Evolutionary conservation across 108 stramenopile genomes (phyloP).

Genomic region (Nitzschia palea): DNA sequence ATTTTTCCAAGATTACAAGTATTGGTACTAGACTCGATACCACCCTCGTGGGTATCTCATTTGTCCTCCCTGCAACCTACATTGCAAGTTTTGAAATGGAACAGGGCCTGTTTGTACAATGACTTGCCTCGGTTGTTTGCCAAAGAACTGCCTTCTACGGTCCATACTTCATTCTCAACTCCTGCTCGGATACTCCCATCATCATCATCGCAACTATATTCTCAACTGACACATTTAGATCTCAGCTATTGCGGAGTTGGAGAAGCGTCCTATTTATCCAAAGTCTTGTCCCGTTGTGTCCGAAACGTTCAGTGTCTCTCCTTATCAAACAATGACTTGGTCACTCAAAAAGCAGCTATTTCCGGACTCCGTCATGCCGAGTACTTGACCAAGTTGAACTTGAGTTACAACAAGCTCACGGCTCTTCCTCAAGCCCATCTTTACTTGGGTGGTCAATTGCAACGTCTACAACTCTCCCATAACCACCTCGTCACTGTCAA

Average conservation of each 20-base stretch:
- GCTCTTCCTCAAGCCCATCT: conserved; percentile 37
- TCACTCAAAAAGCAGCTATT: conserved; percentile 47
- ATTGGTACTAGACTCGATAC: conserved; percentile 67
- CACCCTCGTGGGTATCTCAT: conserved; percentile 61
- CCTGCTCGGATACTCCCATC: not conserved
- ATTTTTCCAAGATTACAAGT: conserved; percentile 67
- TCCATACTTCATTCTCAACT: not conserved
- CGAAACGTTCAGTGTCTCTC: conserved; percentile 57
- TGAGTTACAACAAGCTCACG: conserved; percentile 64
- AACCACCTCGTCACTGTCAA: conserved; percentile 51
- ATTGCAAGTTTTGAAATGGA: conserved; percentile 63
- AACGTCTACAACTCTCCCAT: conserved; percentile 56
- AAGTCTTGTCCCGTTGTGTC: conserved; percentile 39
- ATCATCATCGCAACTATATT: conserved; percentile 10
- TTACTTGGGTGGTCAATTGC: conserved; percentile 63
- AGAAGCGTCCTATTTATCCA: conserved; percentile 50
- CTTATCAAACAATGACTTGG: conserved; percentile 69
- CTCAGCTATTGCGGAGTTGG: conserved; percentile 58
- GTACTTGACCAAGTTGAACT: conserved; percentile 55
- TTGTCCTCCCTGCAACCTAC: conserved; percentile 39
- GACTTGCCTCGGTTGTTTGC: conserved; percentile 38
- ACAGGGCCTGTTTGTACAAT: conserved; percentile 50
- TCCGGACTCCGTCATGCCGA: conserved; percentile 45
- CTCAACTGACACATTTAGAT: conserved; percentile 55
- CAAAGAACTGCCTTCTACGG: not conserved